Evolutionary conservation across 2,329 filamentous ascomycete species (phyloP), one percentile per base, ranked within the genome.

Genomic region (Neonectria sp.): DNA sequence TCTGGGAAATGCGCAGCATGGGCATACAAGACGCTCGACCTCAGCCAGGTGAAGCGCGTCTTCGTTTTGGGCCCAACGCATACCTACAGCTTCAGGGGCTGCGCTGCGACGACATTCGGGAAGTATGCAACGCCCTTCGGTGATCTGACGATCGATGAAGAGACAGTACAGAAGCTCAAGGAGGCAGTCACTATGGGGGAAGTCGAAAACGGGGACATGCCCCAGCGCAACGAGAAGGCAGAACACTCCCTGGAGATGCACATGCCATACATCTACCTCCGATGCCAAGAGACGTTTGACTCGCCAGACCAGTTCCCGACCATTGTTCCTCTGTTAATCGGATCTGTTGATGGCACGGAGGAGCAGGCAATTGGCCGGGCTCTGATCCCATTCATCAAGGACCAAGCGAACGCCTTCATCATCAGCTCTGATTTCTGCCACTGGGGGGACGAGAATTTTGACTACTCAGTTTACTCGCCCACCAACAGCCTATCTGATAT

Each of bases 171-270:
- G 43, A 78, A 85, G 68, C 81, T 94, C 21, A 77, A 85, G 59
- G 75, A 80, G 3, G 78, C 72, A 0, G 71, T 71, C 1, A 55
- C 60, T 1, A 79, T 84, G 71, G 63, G 68, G n/a, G n/a, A 45
- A 45, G n/a, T 45, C 40, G 40, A 45, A 24, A 45, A 24, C 8
- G 40, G 24, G 21, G 83, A 86, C 59, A 96, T 98, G 85, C 89
- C n/a, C n/a, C n/a, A n/a, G n/a, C n/a, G n/a, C n/a, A n/a, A n/a
- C n/a, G n/a, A n/a, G n/a, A n/a, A n/a, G n/a, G n/a, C n/a, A n/a
- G 96, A 99, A 81, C 96, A 99, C 81, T 97, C 94, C 58, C 88
- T 98, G 2, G 96, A 99, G 84, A 97, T 99, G 92, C 96, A 99
- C 74, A 86, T 98, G 9, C 95, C 96, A 0, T 98, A 97, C 77